A percentile compares a stretch with the other conserved stretches of the same genome.
Evolutionary conservation across 495 filamentous ascomycete species (phyloP).

Genomic region (Neurospora sp.): DNA sequence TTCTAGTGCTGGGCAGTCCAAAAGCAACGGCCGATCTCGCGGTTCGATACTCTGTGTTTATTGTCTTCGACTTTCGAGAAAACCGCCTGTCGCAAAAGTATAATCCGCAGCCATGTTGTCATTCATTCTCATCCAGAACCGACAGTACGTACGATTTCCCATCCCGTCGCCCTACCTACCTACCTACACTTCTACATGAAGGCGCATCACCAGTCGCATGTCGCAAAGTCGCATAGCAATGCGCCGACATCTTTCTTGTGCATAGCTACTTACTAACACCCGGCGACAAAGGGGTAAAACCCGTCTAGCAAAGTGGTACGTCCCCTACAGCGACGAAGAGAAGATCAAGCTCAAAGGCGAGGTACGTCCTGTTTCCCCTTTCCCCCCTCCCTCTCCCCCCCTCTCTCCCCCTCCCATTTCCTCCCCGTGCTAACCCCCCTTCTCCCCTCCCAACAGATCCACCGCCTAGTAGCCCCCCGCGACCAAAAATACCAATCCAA

Average conservation of each 20-base stretch:
- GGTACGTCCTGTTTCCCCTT: conserved; percentile 22
- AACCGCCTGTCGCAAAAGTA: background rate
- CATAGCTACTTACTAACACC: background rate
- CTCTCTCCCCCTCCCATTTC: background rate
- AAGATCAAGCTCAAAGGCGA: conserved; percentile 95
- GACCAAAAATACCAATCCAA: conserved; percentile 99
- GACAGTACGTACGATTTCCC: conserved; percentile 51
- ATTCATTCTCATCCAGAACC: conserved; percentile 94
- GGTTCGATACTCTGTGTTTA: background rate
- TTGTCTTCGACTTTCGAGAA: background rate
- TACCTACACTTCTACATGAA: conserved; percentile 35
- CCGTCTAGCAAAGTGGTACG: conserved; percentile 97
- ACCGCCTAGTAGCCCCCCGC: conserved; percentile 91
- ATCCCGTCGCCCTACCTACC: background rate
- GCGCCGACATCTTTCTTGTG: background rate
- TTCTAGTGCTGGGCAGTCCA: background rate
- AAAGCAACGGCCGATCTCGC: background rate
- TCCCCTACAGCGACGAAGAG: conserved; percentile 92
- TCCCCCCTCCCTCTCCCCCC: conserved; percentile 1
- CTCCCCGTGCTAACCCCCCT: background rate
- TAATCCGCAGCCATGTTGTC: conserved; percentile 50
- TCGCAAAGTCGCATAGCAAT: conserved; percentile 83
- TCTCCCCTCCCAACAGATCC: conserved; percentile 48
- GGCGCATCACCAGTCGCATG: too few relatives aligned
- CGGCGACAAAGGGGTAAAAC: conserved; percentile 74